Conservation (phyloP, 371 early-diverging fungal genomes). For the Thermomucor indicae-seudaticae region DNA sequence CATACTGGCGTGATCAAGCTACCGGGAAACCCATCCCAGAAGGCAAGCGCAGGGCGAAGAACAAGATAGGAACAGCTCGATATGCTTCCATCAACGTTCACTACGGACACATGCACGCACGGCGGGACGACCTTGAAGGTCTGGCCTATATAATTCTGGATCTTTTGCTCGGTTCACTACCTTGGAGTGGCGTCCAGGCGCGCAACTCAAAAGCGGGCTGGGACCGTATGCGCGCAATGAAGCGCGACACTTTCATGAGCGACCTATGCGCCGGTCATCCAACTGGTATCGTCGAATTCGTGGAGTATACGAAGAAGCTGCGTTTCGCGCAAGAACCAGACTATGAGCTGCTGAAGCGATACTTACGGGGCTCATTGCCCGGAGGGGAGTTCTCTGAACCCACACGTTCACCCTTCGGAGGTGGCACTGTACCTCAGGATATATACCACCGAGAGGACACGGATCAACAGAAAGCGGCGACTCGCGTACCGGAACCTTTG, state of each 20-base stretch:
- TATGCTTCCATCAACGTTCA: constrained; percentile 62
- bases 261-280: constrained; percentile 58
- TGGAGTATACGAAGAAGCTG: constrained; percentile 75
- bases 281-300: constrained; percentile 50
- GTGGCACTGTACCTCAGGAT: constrained; percentile 12
- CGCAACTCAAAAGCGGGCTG: constrained; percentile 54
- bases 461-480: background rate
- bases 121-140: constrained; percentile 62
- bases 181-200: constrained; percentile 64
- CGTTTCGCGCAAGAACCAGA: constrained; percentile 90
- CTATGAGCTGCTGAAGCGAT: constrained; percentile 62
- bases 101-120: constrained; percentile 49
- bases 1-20: constrained; percentile 41
- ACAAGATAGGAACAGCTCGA: constrained; percentile 63
- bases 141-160: constrained; percentile 59
- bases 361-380: constrained; percentile 31
- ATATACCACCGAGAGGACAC: background rate
- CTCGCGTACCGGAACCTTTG: background rate
- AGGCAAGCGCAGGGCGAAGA: constrained; percentile 28
- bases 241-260: constrained; percentile 44
- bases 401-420: constrained; percentile 22
- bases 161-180: constrained; percentile 49
- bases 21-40: constrained; percentile 45
- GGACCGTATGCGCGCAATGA: constrained; percentile 58
- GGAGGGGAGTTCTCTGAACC: constrained; percentile 19